Conservation (phyloP, 495 filamentous ascomycete genomes). For the Pseudevernia furfuracea region DNA sequence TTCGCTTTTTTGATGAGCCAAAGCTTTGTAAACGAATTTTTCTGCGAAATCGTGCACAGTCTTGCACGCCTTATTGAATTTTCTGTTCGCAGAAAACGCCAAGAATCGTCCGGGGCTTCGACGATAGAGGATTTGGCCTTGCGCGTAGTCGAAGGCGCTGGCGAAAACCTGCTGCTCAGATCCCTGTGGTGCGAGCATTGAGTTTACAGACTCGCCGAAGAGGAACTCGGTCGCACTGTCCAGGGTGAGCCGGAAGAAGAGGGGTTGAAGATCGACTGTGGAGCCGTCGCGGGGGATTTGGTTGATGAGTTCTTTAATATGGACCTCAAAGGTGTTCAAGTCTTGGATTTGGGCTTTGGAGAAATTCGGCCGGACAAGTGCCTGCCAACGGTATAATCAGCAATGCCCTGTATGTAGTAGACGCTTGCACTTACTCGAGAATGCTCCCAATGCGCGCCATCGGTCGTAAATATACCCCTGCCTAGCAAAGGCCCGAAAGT, state of each 20-base stretch:
- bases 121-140: not conserved
- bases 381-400: too few relatives aligned
- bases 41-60: too few relatives aligned
- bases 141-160: slow-evolving; percentile 32
- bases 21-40: too few relatives aligned
- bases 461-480: slow-evolving; percentile 36
- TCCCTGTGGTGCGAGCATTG: slow-evolving; percentile 27
- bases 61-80: too few relatives aligned
- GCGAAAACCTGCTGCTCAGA: slow-evolving; percentile 27
- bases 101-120: too few relatives aligned
- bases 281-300: slow-evolving; percentile 36
- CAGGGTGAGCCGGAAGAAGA: slow-evolving; percentile 57
- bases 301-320: slow-evolving; percentile 8
- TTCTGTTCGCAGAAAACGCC: too few relatives aligned
- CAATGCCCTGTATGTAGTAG: too few relatives aligned
- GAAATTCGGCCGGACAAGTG: slow-evolving; percentile 38
- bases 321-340: slow-evolving; percentile 26
- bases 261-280: slow-evolving; percentile 53
- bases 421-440: slow-evolving; percentile 22
- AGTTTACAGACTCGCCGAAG: slow-evolving; percentile 43
- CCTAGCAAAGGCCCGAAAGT: slow-evolving; percentile 30
- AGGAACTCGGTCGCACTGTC: slow-evolving; percentile 59
- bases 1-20: too few relatives aligned
- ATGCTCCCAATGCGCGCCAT: slow-evolving; percentile 36
- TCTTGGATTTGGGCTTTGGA: slow-evolving; percentile 30